Base-by-base conservation (phyloP, 768 basidiomycete species). In the Paxillus involutus region DNA sequence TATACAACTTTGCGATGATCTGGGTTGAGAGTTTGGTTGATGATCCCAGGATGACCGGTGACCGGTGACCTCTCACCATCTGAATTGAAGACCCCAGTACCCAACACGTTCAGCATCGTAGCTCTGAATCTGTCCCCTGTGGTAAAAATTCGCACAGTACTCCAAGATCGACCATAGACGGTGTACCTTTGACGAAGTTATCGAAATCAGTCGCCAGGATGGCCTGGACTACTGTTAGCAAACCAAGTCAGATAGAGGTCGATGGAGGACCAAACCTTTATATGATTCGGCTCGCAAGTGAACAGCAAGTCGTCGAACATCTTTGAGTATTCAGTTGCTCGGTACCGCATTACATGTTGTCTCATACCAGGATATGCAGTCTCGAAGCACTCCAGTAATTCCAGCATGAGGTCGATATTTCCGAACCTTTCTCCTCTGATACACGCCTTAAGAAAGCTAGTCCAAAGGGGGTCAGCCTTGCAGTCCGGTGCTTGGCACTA, bases 11-110 rank as follows among this genome's bases (percentile, higher is more conserved):
- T 24, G 43, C 47, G 6, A 47, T 33, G 8, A 47, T 33, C 4
- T 12, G 17, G 7, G 32, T 72, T 21, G 29, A 64, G 67, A 71
- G 42, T 49, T 49, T 12, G 35, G 8, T 29, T 33, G 32, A 21
- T 17, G 21, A 3, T 21, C 12, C 19, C 19, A 32, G 21, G 13
- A 19, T 32, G n/a, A n/a, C n/a, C n/a, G n/a, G n/a, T n/a, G n/a
- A n/a, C n/a, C n/a, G 21, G 21, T 6, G 26, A 51, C 40, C 30
- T 50, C 73, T 53, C 59, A 78, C 85, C 85, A 50, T 87, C 84
- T 13, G 83, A 81, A 58, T 88, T 87, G 64, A 88, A 88, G 4
- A 88, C 82, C 0, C 87, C 87, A 11, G 76, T 76, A 0, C 87
- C 87, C 14, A 87, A 67, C 11, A 86, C 73, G 2, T 76, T 73